A percentile compares a stretch with the other conserved stretches of the same genome.
Conservation (phyloP, 2,329 filamentous ascomycete species). For the Zarea fungicola region DNA sequence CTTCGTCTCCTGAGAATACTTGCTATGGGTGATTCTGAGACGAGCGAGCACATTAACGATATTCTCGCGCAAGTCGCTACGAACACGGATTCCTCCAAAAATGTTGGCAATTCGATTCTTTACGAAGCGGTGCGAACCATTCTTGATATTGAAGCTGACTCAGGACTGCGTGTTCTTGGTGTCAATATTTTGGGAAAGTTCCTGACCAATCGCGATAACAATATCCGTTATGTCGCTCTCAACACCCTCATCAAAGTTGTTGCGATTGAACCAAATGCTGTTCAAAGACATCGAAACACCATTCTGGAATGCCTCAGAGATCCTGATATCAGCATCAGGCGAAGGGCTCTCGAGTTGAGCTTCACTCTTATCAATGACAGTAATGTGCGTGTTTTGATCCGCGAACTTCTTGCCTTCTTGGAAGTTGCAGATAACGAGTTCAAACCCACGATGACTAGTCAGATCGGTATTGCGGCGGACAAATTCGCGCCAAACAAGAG, state of each 20-base stretch:
- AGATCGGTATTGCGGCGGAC: slow-evolving; percentile 95
- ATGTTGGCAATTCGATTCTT: slow-evolving; percentile 95
- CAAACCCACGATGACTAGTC: slow-evolving; percentile 96
- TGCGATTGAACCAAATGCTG: slow-evolving; percentile 94
- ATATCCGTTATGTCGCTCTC: slow-evolving; percentile 95
- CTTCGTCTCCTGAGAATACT: slow-evolving; percentile 79
- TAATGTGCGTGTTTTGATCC: slow-evolving; percentile 88
- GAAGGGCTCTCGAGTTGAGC: slow-evolving; percentile 92
- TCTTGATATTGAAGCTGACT: slow-evolving; percentile 96
- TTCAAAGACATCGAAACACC: slow-evolving; percentile 94
- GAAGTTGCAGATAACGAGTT: slow-evolving; percentile 98
- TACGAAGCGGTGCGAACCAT: slow-evolving; percentile 98
- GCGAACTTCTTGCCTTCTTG: slow-evolving; percentile 89
- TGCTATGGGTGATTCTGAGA: slow-evolving; percentile 76
- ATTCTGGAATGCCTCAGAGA: slow-evolving; percentile 94
- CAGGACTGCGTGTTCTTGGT: slow-evolving; percentile 84
- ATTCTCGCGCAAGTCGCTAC: slow-evolving; percentile 96
- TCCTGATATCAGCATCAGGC: slow-evolving; percentile 94
- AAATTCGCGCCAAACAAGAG: slow-evolving; percentile 94
- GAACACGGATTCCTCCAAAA: slow-evolving; percentile 97
- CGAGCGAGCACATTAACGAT: slow-evolving; percentile 97
- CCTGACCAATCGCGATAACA: slow-evolving; percentile 97
- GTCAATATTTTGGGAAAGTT: slow-evolving; percentile 99
- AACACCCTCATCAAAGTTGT: slow-evolving; percentile 98
- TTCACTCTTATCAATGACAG: slow-evolving; percentile 97